Conservation (phyloP, 2,329 filamentous ascomycete species). For the Knufia fluminis region DNA sequence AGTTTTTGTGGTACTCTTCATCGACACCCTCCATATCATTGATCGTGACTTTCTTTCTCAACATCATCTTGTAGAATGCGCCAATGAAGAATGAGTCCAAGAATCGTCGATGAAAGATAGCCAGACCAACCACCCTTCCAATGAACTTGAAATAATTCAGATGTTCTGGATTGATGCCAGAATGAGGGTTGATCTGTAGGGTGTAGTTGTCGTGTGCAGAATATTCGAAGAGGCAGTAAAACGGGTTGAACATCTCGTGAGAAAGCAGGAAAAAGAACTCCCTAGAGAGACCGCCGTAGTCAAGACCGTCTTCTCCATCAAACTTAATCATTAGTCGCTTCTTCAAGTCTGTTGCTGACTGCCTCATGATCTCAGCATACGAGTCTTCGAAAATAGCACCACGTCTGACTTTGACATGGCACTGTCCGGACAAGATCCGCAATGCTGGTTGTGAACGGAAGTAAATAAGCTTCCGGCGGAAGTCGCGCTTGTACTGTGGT, state of each 20-base stretch:
- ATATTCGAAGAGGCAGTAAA: slow-evolving; percentile 99
- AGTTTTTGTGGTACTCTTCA: slow-evolving; percentile 89
- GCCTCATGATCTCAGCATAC: slow-evolving; percentile 95
- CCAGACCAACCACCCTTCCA: slow-evolving; percentile 87
- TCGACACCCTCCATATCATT: slow-evolving; percentile 99
- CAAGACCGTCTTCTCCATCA: slow-evolving; percentile 92
- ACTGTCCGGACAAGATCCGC: slow-evolving; percentile 90
- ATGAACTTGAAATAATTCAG: slow-evolving; percentile 99
- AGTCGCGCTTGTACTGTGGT: slow-evolving; percentile 98
- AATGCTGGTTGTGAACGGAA: slow-evolving; percentile 97
- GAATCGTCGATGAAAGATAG: slow-evolving; percentile 97
- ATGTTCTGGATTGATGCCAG: slow-evolving; percentile 97
- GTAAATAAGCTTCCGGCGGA: slow-evolving; percentile 95
- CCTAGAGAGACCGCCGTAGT: slow-evolving; percentile 92
- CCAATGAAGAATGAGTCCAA: slow-evolving; percentile 98
- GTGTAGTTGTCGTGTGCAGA: slow-evolving; percentile 99
- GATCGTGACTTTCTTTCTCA: slow-evolving; percentile 82
- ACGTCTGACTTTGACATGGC: slow-evolving; percentile 93
- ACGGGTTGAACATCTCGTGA: slow-evolving; percentile 99
- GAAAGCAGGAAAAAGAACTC: slow-evolving; percentile 99
- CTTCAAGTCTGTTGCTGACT: slow-evolving; percentile 91
- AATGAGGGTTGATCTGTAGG: slow-evolving; percentile 98
- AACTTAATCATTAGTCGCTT: slow-evolving; percentile 99
- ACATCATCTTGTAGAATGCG: slow-evolving; percentile 98
- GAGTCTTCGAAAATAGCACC: slow-evolving; percentile 98